Conservation (phyloP, 352 stramenopile species). For the Plasmopara muralis region DNA sequence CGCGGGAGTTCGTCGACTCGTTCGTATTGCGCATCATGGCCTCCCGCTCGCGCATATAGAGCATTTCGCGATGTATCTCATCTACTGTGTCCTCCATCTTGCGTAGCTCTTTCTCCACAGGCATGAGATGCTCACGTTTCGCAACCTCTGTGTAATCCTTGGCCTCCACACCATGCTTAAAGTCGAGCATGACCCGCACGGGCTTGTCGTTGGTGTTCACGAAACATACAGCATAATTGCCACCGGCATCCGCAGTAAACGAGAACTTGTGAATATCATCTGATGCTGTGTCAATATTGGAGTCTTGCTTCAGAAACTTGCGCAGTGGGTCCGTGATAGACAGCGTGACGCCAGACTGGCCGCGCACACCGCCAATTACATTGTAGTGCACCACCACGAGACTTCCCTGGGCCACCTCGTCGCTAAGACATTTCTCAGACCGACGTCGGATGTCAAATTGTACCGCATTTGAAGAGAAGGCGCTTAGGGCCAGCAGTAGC, state of each 20-base stretch:
- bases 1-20: constrained; percentile 83
- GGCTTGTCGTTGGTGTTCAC: constrained; percentile 71
- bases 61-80: constrained; percentile 86
- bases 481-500: constrained; percentile 27
- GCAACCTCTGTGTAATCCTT: constrained; percentile 87
- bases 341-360: constrained; percentile 64
- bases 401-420: constrained; percentile 69
- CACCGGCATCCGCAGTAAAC: constrained; percentile 62
- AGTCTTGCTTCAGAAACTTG: constrained; percentile 81
- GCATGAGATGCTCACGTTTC: constrained; percentile 86
- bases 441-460: constrained; percentile 71
- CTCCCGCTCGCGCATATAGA: constrained; percentile 87
- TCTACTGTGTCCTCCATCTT: constrained; percentile 88
- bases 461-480: constrained; percentile 33
- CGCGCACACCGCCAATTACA: constrained; percentile 55
- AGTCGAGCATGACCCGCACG: constrained; percentile 75
- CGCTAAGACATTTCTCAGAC: constrained; percentile 78
- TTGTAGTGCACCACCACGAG: constrained; percentile 83
- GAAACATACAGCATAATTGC: constrained; percentile 78
- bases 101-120: constrained; percentile 81
- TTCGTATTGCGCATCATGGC: constrained; percentile 85
- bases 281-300: constrained; percentile 73
- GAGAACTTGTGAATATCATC: constrained; percentile 82
- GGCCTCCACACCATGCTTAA: constrained; percentile 83
- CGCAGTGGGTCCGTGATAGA: constrained; percentile 63